Evolutionary conservation across 2,329 filamentous ascomycete species (phyloP), one percentile per base, ranked within the genome.

Genomic region (Calonectria leucothoes): DNA sequence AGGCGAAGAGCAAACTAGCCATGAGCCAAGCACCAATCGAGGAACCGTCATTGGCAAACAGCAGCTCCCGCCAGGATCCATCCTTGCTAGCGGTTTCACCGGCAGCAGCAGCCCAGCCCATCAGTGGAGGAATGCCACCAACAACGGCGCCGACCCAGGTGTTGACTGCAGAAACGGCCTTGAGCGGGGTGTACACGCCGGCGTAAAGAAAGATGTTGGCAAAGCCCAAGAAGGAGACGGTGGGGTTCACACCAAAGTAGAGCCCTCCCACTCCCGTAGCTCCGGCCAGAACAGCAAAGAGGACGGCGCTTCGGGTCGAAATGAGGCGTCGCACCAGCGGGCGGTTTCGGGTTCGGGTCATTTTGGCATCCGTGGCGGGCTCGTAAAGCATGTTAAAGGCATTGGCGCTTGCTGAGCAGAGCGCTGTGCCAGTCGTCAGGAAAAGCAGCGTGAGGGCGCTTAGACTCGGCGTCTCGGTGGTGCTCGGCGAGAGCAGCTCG

Each of bases 381-480:
- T 99, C 97, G 85, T 98, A 95, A 72, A 98, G 92, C 97, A 99
- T 99, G 85, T 99, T 99, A 77, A 98, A 89, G 2, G 97, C 92
- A 83, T 99, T 99, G 52, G 97, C 97, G 72, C 94, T 95, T 52
- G 96, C 95, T n/a, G 92, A 94, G 83, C 95, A 97, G 25, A 98
- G 89, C 6, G 96, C 92, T 0, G 97, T 98, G 73, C 97, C 96
- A 5, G 92, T 92, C 0, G 96, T 98, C 66, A 99, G 92, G 87
- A 98, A 98, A 66, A 97, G 89, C 23, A 98, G 93, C 11, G 97
- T 99, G 68, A 98, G 88, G 2, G 97, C 95, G 74, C 94, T 97
- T 55, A 98, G 90, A 23, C 95, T 97, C 1, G 97, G 95, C 7
- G 93, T 94, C 61, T 89, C 88, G 66, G 89, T 87, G 70, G 84